Evolutionary conservation across 768 basidiomycete species (phyloP).

Genomic region (Phaffia tasmanica): DNA sequence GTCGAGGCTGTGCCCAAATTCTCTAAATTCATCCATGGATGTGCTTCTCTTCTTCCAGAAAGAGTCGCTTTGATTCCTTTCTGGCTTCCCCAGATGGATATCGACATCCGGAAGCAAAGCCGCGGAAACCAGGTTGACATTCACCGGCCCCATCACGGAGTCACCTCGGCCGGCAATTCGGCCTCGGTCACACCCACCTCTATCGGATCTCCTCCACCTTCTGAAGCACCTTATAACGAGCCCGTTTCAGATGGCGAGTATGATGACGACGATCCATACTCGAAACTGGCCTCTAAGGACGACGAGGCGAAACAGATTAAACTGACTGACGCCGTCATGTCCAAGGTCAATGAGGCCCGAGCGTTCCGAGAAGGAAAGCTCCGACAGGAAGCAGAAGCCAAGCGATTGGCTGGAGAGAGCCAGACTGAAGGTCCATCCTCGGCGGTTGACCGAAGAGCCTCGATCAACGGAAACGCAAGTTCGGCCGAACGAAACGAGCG

Average conservation of each 20-base stretch:
- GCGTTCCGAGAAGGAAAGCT: constrained; percentile 61
- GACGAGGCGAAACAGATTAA: constrained; percentile 77
- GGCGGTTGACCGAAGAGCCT: background rate
- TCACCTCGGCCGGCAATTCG: constrained; percentile 35
- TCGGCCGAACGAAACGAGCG: background rate
- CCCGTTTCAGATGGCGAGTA: constrained; percentile 93
- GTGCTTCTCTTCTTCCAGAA: constrained; percentile 78
- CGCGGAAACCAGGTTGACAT: constrained; percentile 47
- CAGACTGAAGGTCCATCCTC: constrained; percentile 10
- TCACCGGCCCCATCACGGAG: constrained; percentile 51
- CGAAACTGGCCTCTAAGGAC: constrained; percentile 49
- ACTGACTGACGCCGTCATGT: constrained; percentile 46
- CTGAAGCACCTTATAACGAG: constrained; percentile 52
- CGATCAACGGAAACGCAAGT: background rate
- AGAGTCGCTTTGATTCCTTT: constrained; percentile 94
- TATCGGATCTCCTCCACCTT: constrained; percentile 28
- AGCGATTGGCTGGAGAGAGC: background rate
- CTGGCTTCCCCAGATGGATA: constrained; percentile 47
- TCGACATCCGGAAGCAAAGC: constrained; percentile 74
- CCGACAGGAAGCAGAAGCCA: constrained; percentile 17
- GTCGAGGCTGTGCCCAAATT: constrained; percentile 98
- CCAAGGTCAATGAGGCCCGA: constrained; percentile 69
- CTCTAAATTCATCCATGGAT: constrained; percentile 87
- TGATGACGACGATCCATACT: constrained; percentile 45
- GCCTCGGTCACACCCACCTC: constrained; percentile 45